Evolutionary conservation across 2,329 filamentous ascomycete genomes (phyloP).

Genomic region (Pseudopithomyces maydicus): DNA sequence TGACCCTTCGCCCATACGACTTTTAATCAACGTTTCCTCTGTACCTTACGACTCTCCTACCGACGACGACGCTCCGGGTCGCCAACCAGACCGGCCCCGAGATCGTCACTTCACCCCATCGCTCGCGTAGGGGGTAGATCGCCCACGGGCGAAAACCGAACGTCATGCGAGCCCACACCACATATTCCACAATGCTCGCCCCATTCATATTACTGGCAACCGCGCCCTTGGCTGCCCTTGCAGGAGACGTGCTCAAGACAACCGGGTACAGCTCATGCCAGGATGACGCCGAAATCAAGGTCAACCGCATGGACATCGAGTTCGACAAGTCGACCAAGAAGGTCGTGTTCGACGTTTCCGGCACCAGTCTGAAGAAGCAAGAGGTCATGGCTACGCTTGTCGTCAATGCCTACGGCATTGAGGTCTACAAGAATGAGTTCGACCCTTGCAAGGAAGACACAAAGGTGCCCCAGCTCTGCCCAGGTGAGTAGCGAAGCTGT

Average conservation of each 20-base stretch:
- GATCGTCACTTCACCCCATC: conserved; percentile 5
- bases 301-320: conserved; percentile 75
- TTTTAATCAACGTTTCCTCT: conserved; percentile 33
- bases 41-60: conserved; percentile 14
- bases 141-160: conserved; percentile 36
- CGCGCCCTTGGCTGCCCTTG: conserved; percentile 59
- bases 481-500: conserved; percentile 60
- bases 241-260: conserved; percentile 76
- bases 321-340: conserved; percentile 77
- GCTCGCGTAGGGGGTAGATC: conserved; percentile 14
- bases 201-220: conserved; percentile 45
- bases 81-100: conserved; percentile 8
- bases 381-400: conserved; percentile 79
- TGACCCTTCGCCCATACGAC: conserved; percentile 39
- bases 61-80: background rate
- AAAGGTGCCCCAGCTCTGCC: conserved; percentile 77
- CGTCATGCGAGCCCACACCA: conserved; percentile 40
- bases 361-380: conserved; percentile 72
- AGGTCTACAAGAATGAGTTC: conserved; percentile 79
- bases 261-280: conserved; percentile 78
- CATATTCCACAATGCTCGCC: conserved; percentile 44
- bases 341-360: conserved; percentile 81
- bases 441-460: conserved; percentile 77
- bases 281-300: conserved; percentile 64
- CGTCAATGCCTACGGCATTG: conserved; percentile 82